These are phyloP conservation scores for Knufia fluminis DNA, from an alignment of 2,329 filamentous ascomycete genomes.

Conservation along the genomic window DNA sequence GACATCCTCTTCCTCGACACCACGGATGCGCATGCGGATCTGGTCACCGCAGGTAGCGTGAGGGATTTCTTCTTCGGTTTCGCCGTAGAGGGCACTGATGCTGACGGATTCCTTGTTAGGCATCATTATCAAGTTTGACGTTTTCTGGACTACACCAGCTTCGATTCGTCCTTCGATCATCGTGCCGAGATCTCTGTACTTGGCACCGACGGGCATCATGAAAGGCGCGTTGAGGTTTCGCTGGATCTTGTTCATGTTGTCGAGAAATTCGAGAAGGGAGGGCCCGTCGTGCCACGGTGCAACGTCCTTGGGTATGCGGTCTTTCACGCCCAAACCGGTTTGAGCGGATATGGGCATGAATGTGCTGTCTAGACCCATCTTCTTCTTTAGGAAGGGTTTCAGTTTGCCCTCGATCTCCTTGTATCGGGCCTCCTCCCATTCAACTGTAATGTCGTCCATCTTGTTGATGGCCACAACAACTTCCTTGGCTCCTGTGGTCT, in stretches of 20 bases:
- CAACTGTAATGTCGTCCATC: slow-evolving; percentile 95
- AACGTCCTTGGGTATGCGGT: slow-evolving; percentile 66
- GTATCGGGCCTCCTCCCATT: slow-evolving; percentile 90
- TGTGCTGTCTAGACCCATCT: slow-evolving; percentile 65
- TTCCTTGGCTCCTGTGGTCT: slow-evolving; percentile 97
- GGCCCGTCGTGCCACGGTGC: slow-evolving; percentile 82
- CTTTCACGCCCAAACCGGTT: slow-evolving; percentile 75
- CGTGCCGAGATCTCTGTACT: slow-evolving; percentile 95
- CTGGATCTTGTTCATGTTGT: slow-evolving; percentile 83
- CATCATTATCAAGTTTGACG: slow-evolving; percentile 82
- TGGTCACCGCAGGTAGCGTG: slow-evolving; percentile 87
- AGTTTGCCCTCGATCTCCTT: slow-evolving; percentile 90
- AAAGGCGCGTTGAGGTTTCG: slow-evolving; percentile 95
- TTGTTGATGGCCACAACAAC: slow-evolving; percentile 94
- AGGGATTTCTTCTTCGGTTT: slow-evolving; percentile 84
- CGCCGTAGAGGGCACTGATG: slow-evolving; percentile 79
- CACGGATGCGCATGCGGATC: slow-evolving; percentile 81
- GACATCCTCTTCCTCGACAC: slow-evolving; percentile 95
- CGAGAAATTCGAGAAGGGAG: slow-evolving; percentile 90
- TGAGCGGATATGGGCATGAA: slow-evolving; percentile 97
- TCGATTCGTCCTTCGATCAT: slow-evolving; percentile 98
- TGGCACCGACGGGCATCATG: slow-evolving; percentile 97
- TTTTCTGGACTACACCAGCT: slow-evolving; percentile 87
- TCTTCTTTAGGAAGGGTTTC: slow-evolving; percentile 66
- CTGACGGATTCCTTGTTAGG: slow-evolving; percentile 77